phyloP scores from a whole-genome alignment of 2,329 filamentous ascomycete genomes.

The Colletotrichum truncatum region DNA sequence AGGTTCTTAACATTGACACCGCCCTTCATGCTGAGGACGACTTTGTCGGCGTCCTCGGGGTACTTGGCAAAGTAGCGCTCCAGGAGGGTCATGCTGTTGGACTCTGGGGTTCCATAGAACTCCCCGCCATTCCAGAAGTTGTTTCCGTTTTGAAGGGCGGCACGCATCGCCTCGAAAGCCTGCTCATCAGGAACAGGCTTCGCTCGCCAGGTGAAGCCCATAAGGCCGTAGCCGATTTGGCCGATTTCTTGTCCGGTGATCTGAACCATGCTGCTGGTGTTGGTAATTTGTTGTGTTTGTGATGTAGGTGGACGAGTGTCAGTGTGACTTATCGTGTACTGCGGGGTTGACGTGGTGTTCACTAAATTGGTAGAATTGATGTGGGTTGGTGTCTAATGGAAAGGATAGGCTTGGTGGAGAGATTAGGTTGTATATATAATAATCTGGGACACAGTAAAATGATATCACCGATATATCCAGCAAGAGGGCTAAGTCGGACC shows the following conservation, averaged over 20 bases:
- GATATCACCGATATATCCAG: background rate
- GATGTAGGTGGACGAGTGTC: background rate
- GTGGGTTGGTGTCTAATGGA: background rate
- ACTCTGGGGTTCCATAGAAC: constrained; percentile 69
- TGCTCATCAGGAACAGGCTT: constrained; percentile 53
- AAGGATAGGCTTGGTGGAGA: background rate
- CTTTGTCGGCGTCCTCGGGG: constrained; percentile 69
- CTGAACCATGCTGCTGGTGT: constrained; percentile 37
- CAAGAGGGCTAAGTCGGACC: background rate
- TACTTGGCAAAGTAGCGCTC: constrained; percentile 70
- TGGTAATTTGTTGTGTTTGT: background rate
- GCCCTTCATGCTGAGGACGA: constrained; percentile 72
- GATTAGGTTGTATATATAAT: constrained; percentile 1
- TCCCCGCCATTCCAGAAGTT: constrained; percentile 71
- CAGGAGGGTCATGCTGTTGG: constrained; percentile 68
- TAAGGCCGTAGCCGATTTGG: constrained; percentile 62
- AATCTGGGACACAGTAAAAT: background rate
- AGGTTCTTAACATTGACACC: constrained; percentile 48
- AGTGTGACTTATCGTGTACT: background rate
- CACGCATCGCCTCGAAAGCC: constrained; percentile 64
- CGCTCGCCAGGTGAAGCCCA: constrained; percentile 58
- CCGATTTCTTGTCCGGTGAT: constrained; percentile 56
- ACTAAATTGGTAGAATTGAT: background rate
- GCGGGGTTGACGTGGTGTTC: background rate
- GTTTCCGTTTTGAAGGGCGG: constrained; percentile 54